Evolutionary conservation across 352 stramenopile species (phyloP), one percentile per base, ranked within the genome.

Genomic region (Globisporangium lucens): DNA sequence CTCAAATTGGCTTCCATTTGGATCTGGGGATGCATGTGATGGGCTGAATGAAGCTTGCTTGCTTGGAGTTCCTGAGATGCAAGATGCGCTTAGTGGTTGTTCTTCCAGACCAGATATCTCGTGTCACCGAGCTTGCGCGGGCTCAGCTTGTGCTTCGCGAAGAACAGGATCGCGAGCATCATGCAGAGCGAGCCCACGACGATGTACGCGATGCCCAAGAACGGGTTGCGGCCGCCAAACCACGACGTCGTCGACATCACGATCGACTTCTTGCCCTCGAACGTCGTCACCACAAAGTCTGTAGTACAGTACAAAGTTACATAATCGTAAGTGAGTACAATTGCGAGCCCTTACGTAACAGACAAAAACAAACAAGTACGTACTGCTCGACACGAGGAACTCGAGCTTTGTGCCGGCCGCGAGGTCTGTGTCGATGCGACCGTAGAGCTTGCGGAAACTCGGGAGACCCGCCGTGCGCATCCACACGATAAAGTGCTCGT

Each of bases 401-500:
- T 92, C 87, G 22, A 99, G 74, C 66, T 87, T 84, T 24, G 89
- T 96, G 63, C 95, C 96, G 9, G 82, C 79, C 1, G 82, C 73
- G 61, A 99, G 89, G 64, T 97, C 88, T 66, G 83, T 79, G 63
- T 99, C 85, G 82, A 99, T 98, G 63, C 94, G 97, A 41, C 97
- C 98, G 77, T 99, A 99, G n/a, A 99, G 88, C 79, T 99, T 99
- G 52, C 98, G 94, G 83, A 99, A 99, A 57, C 86, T 97, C 6
- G 97, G 96, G n/a, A 99, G 82, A 22, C 93, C 97, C 0, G 98
- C 98, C 20, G 94, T 98, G 43, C 97, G 87, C 98, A 99, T 99
- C 98, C 98, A 99, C 20, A 99, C 97, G 53, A 99, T 98, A 82
- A 99, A 99, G 79, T 99, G 98, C 79, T 99, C 98, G 78, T 99